Percentiles rank a stretch among this genome's conserved stretches.
Evolutionary conservation across 805 yeast species (phyloP).

Genomic region (Cyberlindnera japonica): DNA sequence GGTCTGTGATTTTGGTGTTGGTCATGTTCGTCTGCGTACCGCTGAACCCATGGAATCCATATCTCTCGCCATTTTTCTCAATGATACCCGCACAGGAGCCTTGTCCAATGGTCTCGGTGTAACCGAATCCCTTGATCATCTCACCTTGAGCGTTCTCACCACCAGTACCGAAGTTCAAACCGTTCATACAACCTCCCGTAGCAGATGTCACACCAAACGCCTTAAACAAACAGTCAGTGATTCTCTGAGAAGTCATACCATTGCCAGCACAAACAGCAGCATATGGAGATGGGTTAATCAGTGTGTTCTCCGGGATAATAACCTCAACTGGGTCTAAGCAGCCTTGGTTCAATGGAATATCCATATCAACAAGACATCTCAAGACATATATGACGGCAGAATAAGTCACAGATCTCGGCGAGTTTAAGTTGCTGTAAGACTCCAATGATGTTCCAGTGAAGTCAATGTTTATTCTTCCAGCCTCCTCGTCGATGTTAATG

Average conservation of each 20-base stretch:
- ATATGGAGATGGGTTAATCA: conserved; percentile 38
- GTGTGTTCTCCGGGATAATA: conserved; percentile 32
- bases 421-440: conserved; percentile 49
- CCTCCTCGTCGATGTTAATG: conserved; percentile 37
- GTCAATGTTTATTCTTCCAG: conserved; percentile 44
- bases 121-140: conserved; percentile 47
- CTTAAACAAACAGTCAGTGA: conserved; percentile 49
- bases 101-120: conserved; percentile 53
- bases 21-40: conserved; percentile 55
- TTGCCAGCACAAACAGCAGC: conserved; percentile 48
- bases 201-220: conserved; percentile 56
- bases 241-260: conserved; percentile 55
- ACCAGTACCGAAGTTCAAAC: conserved; percentile 53
- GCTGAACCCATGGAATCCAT: conserved; percentile 47
- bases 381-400: conserved; percentile 52
- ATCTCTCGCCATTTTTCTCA: conserved; percentile 71
- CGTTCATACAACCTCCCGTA: conserved; percentile 56
- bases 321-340: conserved; percentile 72
- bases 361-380: conserved; percentile 65
- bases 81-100: conserved; percentile 50
- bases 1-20: conserved; percentile 52
- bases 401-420: conserved; percentile 51
- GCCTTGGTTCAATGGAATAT: conserved; percentile 92
- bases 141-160: conserved; percentile 37
- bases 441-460: conserved; percentile 51